Evolutionary conservation across 176 grass and related monocot species (phyloP).

Genomic region (Aechmea fasciata): DNA sequence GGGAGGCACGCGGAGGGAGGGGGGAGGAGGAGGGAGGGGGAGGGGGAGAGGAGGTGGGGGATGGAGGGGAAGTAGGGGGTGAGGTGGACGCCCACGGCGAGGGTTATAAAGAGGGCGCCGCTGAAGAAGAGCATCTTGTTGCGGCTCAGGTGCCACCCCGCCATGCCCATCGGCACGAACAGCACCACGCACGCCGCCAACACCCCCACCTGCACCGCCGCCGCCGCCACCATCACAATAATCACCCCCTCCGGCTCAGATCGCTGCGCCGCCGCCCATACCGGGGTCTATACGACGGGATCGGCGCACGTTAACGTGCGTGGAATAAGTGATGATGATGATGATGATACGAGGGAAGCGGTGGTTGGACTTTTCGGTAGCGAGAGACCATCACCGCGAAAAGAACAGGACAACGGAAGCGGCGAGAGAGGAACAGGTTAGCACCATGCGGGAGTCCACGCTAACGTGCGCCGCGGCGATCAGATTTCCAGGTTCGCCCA

Average conservation of each 20-base stretch:
- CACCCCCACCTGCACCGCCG: conserved; percentile 50
- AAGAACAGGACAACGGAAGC: conserved; percentile 15
- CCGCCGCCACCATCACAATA: conserved; percentile 26
- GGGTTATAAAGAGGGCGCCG: conserved; percentile 81
- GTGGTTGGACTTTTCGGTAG: conserved; percentile 6
- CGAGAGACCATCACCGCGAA: conserved; percentile 25
- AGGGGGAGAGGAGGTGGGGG: conserved; percentile 42
- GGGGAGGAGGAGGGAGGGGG: conserved; percentile 22
- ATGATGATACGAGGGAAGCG: too few relatives aligned
- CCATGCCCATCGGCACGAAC: conserved; percentile 95
- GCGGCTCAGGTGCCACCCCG: conserved; percentile 87
- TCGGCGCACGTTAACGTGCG: neutral
- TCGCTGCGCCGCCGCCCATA: too few relatives aligned
- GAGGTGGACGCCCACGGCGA: conserved; percentile 89
- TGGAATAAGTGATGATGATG: too few relatives aligned
- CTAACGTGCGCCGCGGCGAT: conserved; percentile 1
- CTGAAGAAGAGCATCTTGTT: conserved; percentile 99
- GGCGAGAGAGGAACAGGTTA: conserved; percentile 1
- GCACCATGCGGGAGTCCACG: too few relatives aligned
- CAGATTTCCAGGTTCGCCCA: too few relatives aligned
- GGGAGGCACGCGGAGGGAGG: conserved; percentile 38
- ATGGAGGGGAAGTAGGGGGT: conserved; percentile 70
- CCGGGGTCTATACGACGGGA: too few relatives aligned
- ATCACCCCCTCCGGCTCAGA: neutral
- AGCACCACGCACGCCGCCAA: conserved; percentile 84